These are phyloP conservation scores for Globisporangium cystogenes DNA, from an alignment of 352 stramenopile species.

Conservation along the genomic window DNA sequence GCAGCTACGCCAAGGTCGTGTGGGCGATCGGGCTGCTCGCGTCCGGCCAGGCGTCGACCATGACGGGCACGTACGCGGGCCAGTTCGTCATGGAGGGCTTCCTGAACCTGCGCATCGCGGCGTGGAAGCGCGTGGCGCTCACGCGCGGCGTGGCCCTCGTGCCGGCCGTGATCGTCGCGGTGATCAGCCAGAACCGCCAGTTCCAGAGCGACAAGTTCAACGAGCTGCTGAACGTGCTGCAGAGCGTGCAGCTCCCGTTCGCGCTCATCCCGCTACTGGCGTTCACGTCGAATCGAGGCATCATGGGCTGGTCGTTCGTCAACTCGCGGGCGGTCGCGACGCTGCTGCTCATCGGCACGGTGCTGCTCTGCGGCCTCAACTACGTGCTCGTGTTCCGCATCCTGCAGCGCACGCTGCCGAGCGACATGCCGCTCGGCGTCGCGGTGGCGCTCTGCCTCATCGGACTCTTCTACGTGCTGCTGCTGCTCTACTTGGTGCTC, in stretches of 20 bases:
- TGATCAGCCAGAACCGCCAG: slow-evolving; percentile 46
- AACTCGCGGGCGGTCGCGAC: slow-evolving; percentile 26
- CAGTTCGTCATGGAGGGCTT: slow-evolving; percentile 96
- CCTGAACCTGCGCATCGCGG: slow-evolving; percentile 71
- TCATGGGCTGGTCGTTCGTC: slow-evolving; percentile 66
- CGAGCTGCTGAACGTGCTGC: slow-evolving; percentile 82
- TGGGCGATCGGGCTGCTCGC: slow-evolving; percentile 91
- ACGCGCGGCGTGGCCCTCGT: slow-evolving; percentile 84
- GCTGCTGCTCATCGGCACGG: slow-evolving; percentile 31
- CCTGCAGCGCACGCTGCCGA: slow-evolving; percentile 26
- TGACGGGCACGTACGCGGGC: slow-evolving; percentile 92
- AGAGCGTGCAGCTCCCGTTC: slow-evolving; percentile 87
- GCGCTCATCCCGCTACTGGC: slow-evolving; percentile 76
- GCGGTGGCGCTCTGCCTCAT: slow-evolving; percentile 14
- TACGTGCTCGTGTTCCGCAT: slow-evolving; percentile 58
- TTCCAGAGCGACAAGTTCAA: slow-evolving; percentile 67
- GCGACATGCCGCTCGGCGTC: slow-evolving; percentile 18
- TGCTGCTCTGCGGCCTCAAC: slow-evolving; percentile 54
- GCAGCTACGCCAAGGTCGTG: slow-evolving; percentile 55
- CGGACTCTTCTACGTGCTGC: slow-evolving; percentile 24
- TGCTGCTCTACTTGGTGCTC: slow-evolving; percentile 56
- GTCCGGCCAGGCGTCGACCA: slow-evolving; percentile 87
- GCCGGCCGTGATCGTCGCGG: slow-evolving; percentile 66
- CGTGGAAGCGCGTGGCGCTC: slow-evolving; percentile 81
- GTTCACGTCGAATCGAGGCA: slow-evolving; percentile 47